Base-by-base conservation (phyloP, 768 basidiomycete species). In the Amanita polypyramis region DNA sequence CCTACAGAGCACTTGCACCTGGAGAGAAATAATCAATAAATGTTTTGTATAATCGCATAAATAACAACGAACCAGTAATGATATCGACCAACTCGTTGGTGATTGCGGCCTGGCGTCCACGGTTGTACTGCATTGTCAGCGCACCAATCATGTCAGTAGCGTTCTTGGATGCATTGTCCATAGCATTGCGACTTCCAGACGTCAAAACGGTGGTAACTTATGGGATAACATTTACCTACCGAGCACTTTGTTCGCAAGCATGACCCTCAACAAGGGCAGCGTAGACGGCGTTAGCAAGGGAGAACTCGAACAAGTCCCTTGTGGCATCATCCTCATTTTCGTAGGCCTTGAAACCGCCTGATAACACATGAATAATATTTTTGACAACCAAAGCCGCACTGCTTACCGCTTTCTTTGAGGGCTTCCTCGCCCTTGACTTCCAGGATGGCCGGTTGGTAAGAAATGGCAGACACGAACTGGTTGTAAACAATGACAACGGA, bases 151-250 rank as follows among this genome's bases (percentile, higher is more conserved):
- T 96, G 68, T 94, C 93, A 29, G 69, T 71, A 50, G 96, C 96
- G 66, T 99, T 98, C 82, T 99, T 99, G 55, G 94, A 92, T 41
- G 95, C 95, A 62, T 92, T 98, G 79, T 98, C 96, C 96, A 99
- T 99, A 60, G 96, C 96, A 57, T 95, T 97, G 57, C 95, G 85
- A 66, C 95, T 82, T 55, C 43, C 15, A 58, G 49, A 48, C 33
- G 3, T 46, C 12, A 17, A 17, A 30, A 4, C 36, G 21, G 17
- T 6, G 25, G 27, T 10, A 30, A 30, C 19, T 19, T 21, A n/a
- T 14, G 29, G 2, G 41, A 11, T 32, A 17, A 14, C 11, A 36
- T 15, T 23, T 41, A 51, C 70, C 61, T 66, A 91, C 89, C 86
- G 88, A 59, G 89, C 82, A 56, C 84, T 89, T 62, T 85, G 85